Percentiles rank a stretch among this genome's conserved stretches.
Conservation (phyloP, 1,284 basidiomycete species). For the Leucoagaricus sp. region DNA sequence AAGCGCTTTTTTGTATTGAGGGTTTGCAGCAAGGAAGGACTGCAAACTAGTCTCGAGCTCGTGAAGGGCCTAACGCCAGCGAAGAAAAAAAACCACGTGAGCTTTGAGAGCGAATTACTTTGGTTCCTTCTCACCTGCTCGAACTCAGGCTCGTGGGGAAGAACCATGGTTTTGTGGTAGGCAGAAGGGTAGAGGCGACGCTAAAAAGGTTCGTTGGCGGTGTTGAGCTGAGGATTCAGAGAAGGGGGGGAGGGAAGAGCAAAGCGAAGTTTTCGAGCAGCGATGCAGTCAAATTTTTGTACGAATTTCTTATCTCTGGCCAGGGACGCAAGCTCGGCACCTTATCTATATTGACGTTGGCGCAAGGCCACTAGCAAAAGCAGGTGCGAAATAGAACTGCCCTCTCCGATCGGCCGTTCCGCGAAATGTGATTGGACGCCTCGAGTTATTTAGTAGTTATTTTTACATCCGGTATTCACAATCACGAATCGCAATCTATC, state of each 20-base stretch:
- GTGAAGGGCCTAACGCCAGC: slow-evolving; percentile 59
- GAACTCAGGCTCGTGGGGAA: slow-evolving; percentile 39
- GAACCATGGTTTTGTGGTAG: slow-evolving; percentile 72
- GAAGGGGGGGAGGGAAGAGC: not conserved
- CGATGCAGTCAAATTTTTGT: not conserved
- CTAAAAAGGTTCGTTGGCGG: too few species aligned
- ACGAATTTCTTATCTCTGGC: slow-evolving; percentile 11
- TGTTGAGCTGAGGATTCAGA: too few species aligned
- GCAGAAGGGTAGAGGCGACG: slow-evolving; percentile 48
- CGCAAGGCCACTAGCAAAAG: not conserved
- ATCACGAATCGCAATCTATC: not conserved
- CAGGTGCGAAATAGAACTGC: not conserved
- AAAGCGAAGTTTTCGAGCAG: not conserved
- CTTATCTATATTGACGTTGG: not conserved
- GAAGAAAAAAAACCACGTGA: slow-evolving; percentile 1
- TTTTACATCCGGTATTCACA: not conserved
- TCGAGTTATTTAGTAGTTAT: not conserved
- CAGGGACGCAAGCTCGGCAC: not conserved
- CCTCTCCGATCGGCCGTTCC: not conserved
- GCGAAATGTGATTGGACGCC: not conserved
- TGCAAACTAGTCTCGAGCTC: slow-evolving; percentile 69
- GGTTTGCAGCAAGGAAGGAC: slow-evolving; percentile 70
- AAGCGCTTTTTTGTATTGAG: slow-evolving; percentile 73
- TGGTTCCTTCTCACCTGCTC: slow-evolving; percentile 31
- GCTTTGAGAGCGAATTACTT: not conserved